Conservation (phyloP, 2,329 filamentous ascomycete genomes). For the Onygena corvina region DNA sequence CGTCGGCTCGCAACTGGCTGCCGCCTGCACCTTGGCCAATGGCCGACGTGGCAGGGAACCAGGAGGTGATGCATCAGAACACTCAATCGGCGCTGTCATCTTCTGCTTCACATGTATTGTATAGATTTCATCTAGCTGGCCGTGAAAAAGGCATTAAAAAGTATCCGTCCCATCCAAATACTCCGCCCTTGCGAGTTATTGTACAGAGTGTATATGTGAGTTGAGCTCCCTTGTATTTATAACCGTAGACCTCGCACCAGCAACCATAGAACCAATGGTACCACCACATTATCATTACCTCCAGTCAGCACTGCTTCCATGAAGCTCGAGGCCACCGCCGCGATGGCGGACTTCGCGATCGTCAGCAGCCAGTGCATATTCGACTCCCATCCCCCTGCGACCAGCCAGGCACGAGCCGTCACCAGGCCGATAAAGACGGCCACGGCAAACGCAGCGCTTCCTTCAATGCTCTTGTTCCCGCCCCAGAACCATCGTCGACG, state of each 20-base stretch:
- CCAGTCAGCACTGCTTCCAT: constrained; percentile 93
- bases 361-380: constrained; percentile 27
- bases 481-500: constrained; percentile 91
- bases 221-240: no score
- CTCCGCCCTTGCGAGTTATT: no score
- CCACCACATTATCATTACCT: constrained; percentile 96
- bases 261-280: constrained; percentile 85
- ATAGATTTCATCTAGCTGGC: background rate
- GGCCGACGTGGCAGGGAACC: constrained; percentile 2
- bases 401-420: constrained; percentile 60
- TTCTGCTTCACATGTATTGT: no score
- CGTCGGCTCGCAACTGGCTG: background rate
- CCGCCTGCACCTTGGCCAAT: background rate
- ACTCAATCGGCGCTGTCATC: no score
- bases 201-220: no score
- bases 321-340: constrained; percentile 69
- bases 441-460: constrained; percentile 63
- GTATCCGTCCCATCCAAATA: no score
- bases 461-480: constrained; percentile 89
- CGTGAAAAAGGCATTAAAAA: background rate
- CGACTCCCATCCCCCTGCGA: constrained; percentile 56
- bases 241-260: constrained; percentile 63
- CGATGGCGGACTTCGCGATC: constrained; percentile 52
- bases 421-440: constrained; percentile 68
- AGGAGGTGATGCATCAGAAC: no score